Conservation (phyloP, 2,329 filamentous ascomycete genomes). For the Microdochium paspali region DNA sequence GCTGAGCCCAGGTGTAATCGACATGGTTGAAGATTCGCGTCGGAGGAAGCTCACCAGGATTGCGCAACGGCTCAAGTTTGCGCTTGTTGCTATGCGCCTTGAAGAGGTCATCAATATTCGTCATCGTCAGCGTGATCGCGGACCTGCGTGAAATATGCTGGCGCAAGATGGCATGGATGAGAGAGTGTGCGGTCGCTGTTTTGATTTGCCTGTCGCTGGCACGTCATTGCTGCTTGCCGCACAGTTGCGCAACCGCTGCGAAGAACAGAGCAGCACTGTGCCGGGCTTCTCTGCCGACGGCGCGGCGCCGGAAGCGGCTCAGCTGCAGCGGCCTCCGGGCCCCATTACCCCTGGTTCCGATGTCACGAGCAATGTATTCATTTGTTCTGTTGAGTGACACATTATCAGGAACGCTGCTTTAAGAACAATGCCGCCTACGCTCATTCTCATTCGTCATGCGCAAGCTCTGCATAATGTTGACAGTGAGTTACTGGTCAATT, state of each 20-base stretch:
- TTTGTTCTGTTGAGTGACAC: not conserved
- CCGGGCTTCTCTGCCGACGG: not conserved
- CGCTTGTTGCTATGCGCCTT: slow-evolving; percentile 47
- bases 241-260: not conserved
- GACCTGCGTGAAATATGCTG: no score
- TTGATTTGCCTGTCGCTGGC: not conserved
- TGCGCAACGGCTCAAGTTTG: slow-evolving; percentile 51
- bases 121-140: slow-evolving; percentile 26
- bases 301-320: not conserved
- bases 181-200: no score
- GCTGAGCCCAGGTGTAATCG: no score
- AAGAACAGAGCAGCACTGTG: not conserved
- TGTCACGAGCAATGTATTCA: not conserved
- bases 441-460: slow-evolving; percentile 85
- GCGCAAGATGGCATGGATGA: not conserved
- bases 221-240: not conserved
- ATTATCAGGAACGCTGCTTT: not conserved
- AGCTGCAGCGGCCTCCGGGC: not conserved
- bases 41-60: slow-evolving; percentile 44
- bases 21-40: no score
- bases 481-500: slow-evolving; percentile 30
- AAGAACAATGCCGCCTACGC: slow-evolving; percentile 38
- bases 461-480: slow-evolving; percentile 53
- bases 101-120: slow-evolving; percentile 51
- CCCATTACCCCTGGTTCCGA: not conserved